Base-by-base conservation (phyloP, 495 filamentous ascomycete species). In the Podospora sp. region DNA sequence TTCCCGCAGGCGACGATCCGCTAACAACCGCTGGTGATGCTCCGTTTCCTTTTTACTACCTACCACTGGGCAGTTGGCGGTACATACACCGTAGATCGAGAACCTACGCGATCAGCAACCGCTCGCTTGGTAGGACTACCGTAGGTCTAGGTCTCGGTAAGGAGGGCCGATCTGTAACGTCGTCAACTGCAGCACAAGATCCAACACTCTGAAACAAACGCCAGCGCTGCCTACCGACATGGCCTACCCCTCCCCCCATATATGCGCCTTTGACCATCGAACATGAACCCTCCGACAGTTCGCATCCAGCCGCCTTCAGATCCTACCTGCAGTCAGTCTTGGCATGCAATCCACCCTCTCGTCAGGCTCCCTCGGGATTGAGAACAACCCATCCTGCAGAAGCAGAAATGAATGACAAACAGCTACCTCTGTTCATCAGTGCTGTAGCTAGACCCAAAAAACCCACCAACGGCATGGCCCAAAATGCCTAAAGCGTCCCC, bases 401-500 rank as follows among this genome's bases (percentile, higher is more conserved):
- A 8, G 29, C 3, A 33, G 29, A 33, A 33, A 33, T 33, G 29
- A 33, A 36, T 14, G 26, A 59, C 27, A 59, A 21, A 3, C 52
- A 25, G 1, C 20, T 26, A 57, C 22, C 12, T 1, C 12, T 22
- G n/a, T n/a, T n/a, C n/a, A n/a, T n/a, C n/a, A n/a, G n/a, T n/a
- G n/a, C n/a, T n/a, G n/a, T n/a, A n/a, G n/a, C n/a, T n/a, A n/a
- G n/a, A n/a, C n/a, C n/a, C n/a, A n/a, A n/a, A n/a, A n/a, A n/a
- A n/a, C n/a, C 27, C 0, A 58, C 24, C 21, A 58, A 16, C 55
- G 24, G 24, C 25, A 27, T 27, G 25, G 9, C 20, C 55, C 33
- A 22, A 59, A 59, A 14, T n/a, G 57, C 11, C 40, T 46, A 46
- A 33, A 33, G 4, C 49, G n/a, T n/a, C 49, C 49, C 16, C 69